Evolutionary conservation across 2,329 filamentous ascomycete species (phyloP).

Genomic region (Pseudogymnoascus sp.): DNA sequence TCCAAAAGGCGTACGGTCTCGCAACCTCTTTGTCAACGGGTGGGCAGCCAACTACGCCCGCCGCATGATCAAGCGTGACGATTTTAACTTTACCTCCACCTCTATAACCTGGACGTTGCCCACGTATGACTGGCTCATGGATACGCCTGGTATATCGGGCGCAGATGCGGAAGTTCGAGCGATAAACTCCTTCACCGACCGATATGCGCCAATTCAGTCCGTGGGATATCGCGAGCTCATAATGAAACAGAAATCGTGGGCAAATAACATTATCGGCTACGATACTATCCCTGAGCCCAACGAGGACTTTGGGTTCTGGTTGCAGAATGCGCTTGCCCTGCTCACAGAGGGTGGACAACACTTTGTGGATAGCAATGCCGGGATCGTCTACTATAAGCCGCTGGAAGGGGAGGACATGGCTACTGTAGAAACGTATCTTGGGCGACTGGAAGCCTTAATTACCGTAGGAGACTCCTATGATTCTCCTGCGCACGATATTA

Average conservation of each 20-base stretch:
- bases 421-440: not conserved
- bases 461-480: not conserved
- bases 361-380: not conserved
- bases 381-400: slow-evolving; percentile 5
- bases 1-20: not conserved
- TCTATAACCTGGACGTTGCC: not conserved
- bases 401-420: not conserved
- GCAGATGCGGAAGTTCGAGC: not conserved
- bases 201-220: not conserved
- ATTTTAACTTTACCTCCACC: not conserved
- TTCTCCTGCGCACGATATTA: slow-evolving; percentile 1
- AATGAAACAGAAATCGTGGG: not conserved
- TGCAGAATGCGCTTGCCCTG: not conserved
- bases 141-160: not conserved
- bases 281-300: not conserved
- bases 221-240: not conserved
- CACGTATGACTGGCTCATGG: not conserved
- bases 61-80: too few relatives aligned
- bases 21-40: not conserved
- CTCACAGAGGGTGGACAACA: not conserved
- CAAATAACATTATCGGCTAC: not conserved
- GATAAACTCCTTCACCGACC: slow-evolving; percentile 1
- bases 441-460: not conserved
- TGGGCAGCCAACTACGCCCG: not conserved
- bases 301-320: not conserved